These are phyloP conservation scores for Phaffomyces opuntiae DNA, from an alignment of 805 yeast genomes.

Conservation along the genomic window DNA sequence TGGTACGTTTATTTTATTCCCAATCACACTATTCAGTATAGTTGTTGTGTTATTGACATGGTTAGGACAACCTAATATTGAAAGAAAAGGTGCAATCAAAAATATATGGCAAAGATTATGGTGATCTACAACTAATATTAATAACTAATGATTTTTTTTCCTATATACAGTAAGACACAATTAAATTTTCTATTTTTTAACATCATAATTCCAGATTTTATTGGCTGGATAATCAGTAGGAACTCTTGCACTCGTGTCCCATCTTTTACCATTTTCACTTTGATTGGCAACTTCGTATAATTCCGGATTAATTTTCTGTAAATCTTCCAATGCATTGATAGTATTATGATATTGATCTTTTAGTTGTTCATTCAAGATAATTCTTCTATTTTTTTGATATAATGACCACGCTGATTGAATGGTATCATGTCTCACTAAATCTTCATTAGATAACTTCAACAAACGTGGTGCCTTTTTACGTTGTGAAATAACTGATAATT, in stretches of 20 bases:
- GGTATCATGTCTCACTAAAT: constrained; percentile 75
- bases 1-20: constrained; percentile 46
- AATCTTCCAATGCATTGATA: constrained; percentile 63
- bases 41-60: constrained; percentile 32
- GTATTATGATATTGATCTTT: constrained; percentile 60
- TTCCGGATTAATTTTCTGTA: constrained; percentile 42
- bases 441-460: constrained; percentile 70
- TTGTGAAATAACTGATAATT: constrained; percentile 77
- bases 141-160: not conserved
- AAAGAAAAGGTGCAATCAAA: constrained; percentile 22
- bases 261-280: constrained; percentile 48
- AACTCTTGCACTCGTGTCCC: constrained; percentile 76
- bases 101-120: constrained; percentile 19
- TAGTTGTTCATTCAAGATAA: constrained; percentile 35
- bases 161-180: not conserved
- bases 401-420: constrained; percentile 79
- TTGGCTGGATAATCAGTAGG: constrained; percentile 90
- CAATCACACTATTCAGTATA: constrained; percentile 36
- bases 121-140: constrained; percentile 4
- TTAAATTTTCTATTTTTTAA: constrained; percentile 4
- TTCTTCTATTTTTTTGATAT: constrained; percentile 46
- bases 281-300: constrained; percentile 59
- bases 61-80: constrained; percentile 39
- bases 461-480: constrained; percentile 82
- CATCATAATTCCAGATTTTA: constrained; percentile 69